Evolutionary conservation across 441 rosid genomes (phyloP), one percentile per base, ranked within the genome.

Genomic region (Macaranga tanarius): DNA sequence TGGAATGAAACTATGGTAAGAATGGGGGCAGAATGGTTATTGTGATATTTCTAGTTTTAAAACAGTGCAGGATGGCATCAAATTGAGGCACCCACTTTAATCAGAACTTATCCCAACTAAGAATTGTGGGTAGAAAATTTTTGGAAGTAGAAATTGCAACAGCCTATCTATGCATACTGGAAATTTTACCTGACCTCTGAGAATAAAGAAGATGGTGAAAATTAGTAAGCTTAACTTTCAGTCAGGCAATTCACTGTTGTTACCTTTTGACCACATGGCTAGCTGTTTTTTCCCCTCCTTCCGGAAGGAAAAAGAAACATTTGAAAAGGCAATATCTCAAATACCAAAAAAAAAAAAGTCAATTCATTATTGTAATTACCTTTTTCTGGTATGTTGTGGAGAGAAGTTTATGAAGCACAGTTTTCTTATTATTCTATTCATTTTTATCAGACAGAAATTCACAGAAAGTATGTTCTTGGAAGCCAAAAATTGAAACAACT

Each of bases 131-230:
- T 22, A 50, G 54, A 66, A 47, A 16, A 45, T 0, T 13, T 55
- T 51, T 59, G 19, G 4, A 64, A 65, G 23, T 22, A 22, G 44
- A 55, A 60, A 57, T 25, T 40, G 28, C 28, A 68, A 63, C 28
- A 26, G 52, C 51, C 13, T 58, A 67, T 60, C 20, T 20, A 34
- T 45, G 7, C 7, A 65, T 65, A 5, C 51, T 44, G 4, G 20
- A 64, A 44, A 1, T 0, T 44, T 31, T 31, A 65, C 20, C 48
- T 69, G 25, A 73, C 19, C 45, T 8, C 57, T 10, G 23, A 28
- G 62, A 71, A 70, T 19, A 42, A 62, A 45, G 56, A 70, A 70
- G 70, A 17, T 64, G 28, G 48, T 25, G 62, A 34, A 67, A 40
- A 67, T 45, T 6, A 60, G 74, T 3, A 60, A 71, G 23, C 28